Percentiles rank a stretch among this genome's conserved stretches.
These are phyloP conservation scores for Platanthera zijinensis DNA, from an alignment of 106 monocot genomes.

Conservation along the genomic window DNA sequence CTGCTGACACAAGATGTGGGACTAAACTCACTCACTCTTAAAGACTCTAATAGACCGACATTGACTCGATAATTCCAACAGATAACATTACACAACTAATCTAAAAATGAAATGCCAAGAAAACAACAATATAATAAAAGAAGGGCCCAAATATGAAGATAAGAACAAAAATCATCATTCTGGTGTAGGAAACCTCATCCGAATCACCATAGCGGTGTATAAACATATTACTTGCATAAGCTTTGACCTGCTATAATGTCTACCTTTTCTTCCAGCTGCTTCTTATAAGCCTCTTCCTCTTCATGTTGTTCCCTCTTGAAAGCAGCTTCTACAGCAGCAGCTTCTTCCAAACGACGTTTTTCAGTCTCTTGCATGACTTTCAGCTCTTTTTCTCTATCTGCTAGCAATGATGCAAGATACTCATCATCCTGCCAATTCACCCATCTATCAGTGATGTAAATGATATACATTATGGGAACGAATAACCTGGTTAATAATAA, in stretches of 20 bases:
- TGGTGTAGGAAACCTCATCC: not conserved
- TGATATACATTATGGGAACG: not conserved
- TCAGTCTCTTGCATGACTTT: constrained; percentile 69
- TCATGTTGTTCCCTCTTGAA: constrained; percentile 33
- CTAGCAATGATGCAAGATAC: constrained; percentile 79
- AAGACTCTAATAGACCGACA: too few species aligned
- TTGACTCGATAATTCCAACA: not conserved
- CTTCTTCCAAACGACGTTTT: constrained; percentile 43
- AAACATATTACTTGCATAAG: not conserved
- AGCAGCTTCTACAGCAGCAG: constrained; percentile 62
- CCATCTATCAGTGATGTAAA: not conserved
- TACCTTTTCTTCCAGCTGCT: constrained; percentile 75
- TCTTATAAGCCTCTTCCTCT: constrained; percentile 52
- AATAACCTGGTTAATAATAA: not conserved
- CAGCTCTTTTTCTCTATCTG: constrained; percentile 87
- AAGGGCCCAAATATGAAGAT: not conserved
- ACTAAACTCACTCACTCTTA: too few species aligned
- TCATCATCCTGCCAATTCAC: constrained; percentile 74
- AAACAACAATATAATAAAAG: not conserved
- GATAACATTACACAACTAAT: not conserved
- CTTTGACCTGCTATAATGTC: not conserved
- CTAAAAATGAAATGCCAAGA: not conserved
- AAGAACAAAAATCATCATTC: not conserved
- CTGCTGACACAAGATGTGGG: too few species aligned
- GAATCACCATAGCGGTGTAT: not conserved